These are phyloP conservation scores for Adansonia grandidieri DNA, from an alignment of 441 rosid species.

Conservation along the genomic window DNA sequence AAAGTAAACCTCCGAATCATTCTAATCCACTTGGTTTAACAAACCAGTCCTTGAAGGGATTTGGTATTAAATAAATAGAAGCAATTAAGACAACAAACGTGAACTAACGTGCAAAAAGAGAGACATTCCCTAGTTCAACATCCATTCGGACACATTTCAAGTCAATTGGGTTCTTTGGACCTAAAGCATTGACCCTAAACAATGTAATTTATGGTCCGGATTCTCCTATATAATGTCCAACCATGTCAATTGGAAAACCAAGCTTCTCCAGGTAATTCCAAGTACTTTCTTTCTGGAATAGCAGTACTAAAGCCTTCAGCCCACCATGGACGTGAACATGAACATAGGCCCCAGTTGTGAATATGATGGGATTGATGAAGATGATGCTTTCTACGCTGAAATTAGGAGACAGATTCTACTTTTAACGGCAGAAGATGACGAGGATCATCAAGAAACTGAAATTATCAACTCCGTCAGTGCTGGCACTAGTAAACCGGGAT, in stretches of 20 bases:
- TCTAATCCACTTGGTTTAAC: constrained; percentile 29
- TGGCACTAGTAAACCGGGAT: neutral
- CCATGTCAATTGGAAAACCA: neutral
- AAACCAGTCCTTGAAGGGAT: neutral
- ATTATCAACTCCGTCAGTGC: neutral
- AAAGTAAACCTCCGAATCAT: neutral
- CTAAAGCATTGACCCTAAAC: constrained; percentile 33
- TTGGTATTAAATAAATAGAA: neutral
- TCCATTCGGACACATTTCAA: constrained; percentile 41
- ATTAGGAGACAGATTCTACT: constrained; percentile 50
- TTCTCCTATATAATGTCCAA: constrained; percentile 8
- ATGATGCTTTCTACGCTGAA: constrained; percentile 46
- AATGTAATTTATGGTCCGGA: neutral
- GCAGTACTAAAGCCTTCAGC: neutral
- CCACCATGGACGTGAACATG: constrained; percentile 20
- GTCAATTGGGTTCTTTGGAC: constrained; percentile 17
- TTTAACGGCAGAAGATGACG: constrained; percentile 52
- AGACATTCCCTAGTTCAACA: constrained; percentile 24
- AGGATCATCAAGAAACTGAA: constrained; percentile 10
- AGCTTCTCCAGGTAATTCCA: neutral
- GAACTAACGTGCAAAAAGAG: constrained; percentile 39
- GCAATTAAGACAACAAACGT: constrained; percentile 25
- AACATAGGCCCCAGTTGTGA: constrained; percentile 16
- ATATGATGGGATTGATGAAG: constrained; percentile 30
- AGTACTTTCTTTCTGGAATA: constrained; percentile 19